Conservation (phyloP, 2,329 filamentous ascomycete species). For the Stylonectria norvegica region DNA sequence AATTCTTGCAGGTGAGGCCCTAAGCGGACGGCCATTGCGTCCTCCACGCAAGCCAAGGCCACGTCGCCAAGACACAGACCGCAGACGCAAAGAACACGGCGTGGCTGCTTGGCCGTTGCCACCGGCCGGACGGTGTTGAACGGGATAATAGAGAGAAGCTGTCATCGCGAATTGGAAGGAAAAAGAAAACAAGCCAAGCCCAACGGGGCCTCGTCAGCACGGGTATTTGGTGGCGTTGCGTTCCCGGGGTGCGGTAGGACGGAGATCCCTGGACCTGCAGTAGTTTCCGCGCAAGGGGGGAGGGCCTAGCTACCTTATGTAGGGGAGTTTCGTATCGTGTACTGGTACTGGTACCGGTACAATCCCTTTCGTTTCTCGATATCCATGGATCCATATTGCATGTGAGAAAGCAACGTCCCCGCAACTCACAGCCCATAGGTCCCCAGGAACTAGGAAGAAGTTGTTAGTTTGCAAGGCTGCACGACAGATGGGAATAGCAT, state of each 20-base stretch:
- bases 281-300: too few species aligned
- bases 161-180: not conserved
- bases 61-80: not conserved
- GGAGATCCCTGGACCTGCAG: slow-evolving; percentile 21
- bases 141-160: not conserved
- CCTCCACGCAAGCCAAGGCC: not conserved
- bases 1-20: too few species aligned
- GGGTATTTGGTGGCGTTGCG: not conserved
- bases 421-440: not conserved
- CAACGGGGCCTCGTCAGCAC: not conserved
- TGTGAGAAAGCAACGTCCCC: too few species aligned
- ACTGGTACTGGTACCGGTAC: slow-evolving; percentile 2
- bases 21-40: not conserved
- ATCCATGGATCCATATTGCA: too few species aligned
- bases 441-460: too few species aligned
- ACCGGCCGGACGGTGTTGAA: not conserved
- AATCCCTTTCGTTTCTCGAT: too few species aligned
- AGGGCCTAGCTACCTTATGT: too few species aligned
- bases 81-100: too few species aligned
- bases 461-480: too few species aligned
- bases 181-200: too few species aligned
- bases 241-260: not conserved
- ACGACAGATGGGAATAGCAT: not conserved
- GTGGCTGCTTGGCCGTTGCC: not conserved
- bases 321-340: slow-evolving; percentile 3